Conservation (phyloP, 352 stramenopile species). For the Phytophthora tubulina region DNA sequence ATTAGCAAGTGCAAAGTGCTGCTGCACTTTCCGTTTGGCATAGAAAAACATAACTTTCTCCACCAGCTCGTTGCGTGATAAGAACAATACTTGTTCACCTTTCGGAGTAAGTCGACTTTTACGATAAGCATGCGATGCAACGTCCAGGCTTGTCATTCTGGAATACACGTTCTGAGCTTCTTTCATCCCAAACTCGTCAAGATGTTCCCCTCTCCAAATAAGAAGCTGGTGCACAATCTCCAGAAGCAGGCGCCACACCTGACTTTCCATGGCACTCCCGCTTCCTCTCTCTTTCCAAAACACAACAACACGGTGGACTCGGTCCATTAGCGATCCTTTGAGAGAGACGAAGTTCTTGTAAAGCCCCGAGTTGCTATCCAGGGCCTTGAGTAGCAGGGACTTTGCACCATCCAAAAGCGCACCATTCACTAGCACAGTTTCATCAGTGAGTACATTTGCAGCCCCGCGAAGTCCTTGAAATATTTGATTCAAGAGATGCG, state of each 20-base stretch:
- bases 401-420: constrained; percentile 53
- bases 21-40: constrained; percentile 61
- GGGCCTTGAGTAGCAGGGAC: constrained; percentile 48
- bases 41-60: constrained; percentile 75
- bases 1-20: constrained; percentile 71
- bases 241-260: constrained; percentile 61
- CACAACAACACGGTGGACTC: constrained; percentile 47
- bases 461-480: constrained; percentile 55
- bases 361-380: constrained; percentile 44
- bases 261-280: constrained; percentile 63
- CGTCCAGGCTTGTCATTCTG: constrained; percentile 59
- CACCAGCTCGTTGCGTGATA: constrained; percentile 77
- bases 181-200: constrained; percentile 53
- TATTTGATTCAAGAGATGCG: constrained; percentile 57
- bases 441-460: constrained; percentile 64
- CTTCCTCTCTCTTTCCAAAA: constrained; percentile 64
- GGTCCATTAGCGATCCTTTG: constrained; percentile 54
- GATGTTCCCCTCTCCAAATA: constrained; percentile 61
- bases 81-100: constrained; percentile 44
- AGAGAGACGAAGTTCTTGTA: constrained; percentile 47
- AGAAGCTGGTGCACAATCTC: constrained; percentile 61
- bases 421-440: constrained; percentile 23
- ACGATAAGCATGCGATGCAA: constrained; percentile 57
- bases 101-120: constrained; percentile 27
- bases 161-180: constrained; percentile 63